These are phyloP conservation scores for Trametes polyzona DNA, from an alignment of 1,284 basidiomycete species.

Conservation along the genomic window DNA sequence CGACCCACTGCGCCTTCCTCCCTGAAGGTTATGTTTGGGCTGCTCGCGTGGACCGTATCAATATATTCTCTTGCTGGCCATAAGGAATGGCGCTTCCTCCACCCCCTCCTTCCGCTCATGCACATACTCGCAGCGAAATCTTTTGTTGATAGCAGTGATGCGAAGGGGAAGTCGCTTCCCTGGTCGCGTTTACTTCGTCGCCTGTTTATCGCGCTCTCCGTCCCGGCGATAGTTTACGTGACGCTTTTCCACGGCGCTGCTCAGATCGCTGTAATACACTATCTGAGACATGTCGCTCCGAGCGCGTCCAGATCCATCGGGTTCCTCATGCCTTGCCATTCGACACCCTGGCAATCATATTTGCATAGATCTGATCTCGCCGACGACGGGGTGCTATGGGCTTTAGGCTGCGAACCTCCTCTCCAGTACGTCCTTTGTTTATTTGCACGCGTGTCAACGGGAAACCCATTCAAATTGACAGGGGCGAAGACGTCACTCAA, in stretches of 20 bases:
- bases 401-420: constrained; percentile 91
- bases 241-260: constrained; percentile 75
- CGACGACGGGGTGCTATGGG: constrained; percentile 66
- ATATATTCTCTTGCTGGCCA: constrained; percentile 84
- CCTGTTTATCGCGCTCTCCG: constrained; percentile 53
- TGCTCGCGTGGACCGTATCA: constrained; percentile 65
- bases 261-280: constrained; percentile 76
- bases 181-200: constrained; percentile 31
- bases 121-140: constrained; percentile 81
- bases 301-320: constrained; percentile 67
- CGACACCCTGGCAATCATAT: constrained; percentile 93
- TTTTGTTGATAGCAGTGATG: constrained; percentile 50
- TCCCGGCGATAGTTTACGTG: constrained; percentile 71
- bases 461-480: constrained; percentile 32
- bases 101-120: constrained; percentile 88
- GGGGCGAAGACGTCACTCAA: constrained; percentile 50
- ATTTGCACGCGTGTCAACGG: constrained; percentile 2
- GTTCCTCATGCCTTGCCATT: constrained; percentile 96
- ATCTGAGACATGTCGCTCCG: constrained; percentile 56
- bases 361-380: constrained; percentile 73
- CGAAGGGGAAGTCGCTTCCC: constrained; percentile 7
- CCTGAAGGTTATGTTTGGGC: constrained; percentile 52
- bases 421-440: constrained; percentile 55
- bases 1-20: constrained; percentile 24
- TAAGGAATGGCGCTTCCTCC: constrained; percentile 98